Conservation (phyloP, 768 basidiomycete genomes). For the Tricholoma terreum region DNA sequence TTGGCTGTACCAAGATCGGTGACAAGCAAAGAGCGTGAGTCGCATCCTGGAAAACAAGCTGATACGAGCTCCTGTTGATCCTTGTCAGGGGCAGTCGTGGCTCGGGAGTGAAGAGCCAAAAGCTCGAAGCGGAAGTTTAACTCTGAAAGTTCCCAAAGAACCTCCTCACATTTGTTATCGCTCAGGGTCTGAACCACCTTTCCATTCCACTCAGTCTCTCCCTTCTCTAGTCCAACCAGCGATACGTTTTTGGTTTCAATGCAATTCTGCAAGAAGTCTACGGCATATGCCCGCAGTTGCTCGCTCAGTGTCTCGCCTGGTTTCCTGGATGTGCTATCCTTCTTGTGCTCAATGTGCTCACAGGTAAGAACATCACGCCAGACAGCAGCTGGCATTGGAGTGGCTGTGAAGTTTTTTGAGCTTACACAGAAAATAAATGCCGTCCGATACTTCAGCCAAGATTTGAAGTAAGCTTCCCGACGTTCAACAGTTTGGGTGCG, state of each 20-base stretch:
- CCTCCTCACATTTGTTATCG: slow-evolving; percentile 4
- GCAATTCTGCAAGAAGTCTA: slow-evolving; percentile 3
- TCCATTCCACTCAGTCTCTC: background rate
- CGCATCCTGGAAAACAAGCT: background rate
- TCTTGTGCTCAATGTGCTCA: background rate
- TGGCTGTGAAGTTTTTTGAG: background rate
- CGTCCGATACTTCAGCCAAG: slow-evolving; percentile 4
- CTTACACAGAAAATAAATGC: slow-evolving; percentile 1
- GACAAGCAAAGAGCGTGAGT: background rate
- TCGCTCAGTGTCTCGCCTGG: background rate
- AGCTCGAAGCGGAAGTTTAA: slow-evolving; percentile 19
- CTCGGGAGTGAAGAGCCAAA: slow-evolving; percentile 14
- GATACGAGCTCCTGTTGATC: background rate
- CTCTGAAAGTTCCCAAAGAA: slow-evolving; percentile 19
- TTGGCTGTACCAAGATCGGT: slow-evolving; percentile 3
- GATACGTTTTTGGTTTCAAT: background rate
- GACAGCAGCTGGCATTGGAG: slow-evolving; percentile 6
- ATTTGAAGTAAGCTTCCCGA: background rate
- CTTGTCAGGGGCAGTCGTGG: background rate
- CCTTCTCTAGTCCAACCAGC: background rate
- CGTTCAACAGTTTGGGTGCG: background rate
- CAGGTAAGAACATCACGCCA: slow-evolving; percentile 5
- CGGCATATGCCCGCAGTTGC: background rate
- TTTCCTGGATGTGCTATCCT: background rate
- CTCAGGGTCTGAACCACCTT: background rate